phyloP scores from a whole-genome alignment of 345 rosid species.

The Acer saccharum region DNA sequence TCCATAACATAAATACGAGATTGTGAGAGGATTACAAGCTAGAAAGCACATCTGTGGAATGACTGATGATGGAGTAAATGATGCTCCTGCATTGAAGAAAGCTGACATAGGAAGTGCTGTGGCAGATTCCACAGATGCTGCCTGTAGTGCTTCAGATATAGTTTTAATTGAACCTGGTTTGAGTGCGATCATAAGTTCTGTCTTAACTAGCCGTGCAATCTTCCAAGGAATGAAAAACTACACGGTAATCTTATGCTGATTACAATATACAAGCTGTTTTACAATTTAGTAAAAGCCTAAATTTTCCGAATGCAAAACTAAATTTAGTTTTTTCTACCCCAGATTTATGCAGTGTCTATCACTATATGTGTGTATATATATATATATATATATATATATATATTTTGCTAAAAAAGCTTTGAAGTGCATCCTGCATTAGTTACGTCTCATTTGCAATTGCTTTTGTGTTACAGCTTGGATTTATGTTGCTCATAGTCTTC shows the following conservation, averaged over 20 bases:
- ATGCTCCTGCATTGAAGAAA: constrained; percentile 73
- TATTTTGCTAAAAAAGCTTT: no score
- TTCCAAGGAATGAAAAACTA: constrained; percentile 75
- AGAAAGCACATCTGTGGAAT: constrained; percentile 65
- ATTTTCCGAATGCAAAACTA: background rate
- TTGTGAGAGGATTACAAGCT: constrained; percentile 70
- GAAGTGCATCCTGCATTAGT: no score
- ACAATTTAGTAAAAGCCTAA: background rate
- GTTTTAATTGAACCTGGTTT: constrained; percentile 69
- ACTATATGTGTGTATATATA: constrained; percentile 56
- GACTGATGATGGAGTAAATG: constrained; percentile 68
- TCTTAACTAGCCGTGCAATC: constrained; percentile 60
- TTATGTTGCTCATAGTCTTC: no score
- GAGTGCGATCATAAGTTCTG: constrained; percentile 68
- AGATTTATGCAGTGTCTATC: constrained; percentile 92
- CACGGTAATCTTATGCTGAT: constrained; percentile 54
- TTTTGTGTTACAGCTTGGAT: no score
- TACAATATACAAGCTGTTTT: background rate
- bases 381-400: no score
- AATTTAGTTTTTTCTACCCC: constrained; percentile 18
- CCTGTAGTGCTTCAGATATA: no score
- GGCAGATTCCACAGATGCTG: constrained; percentile 79
- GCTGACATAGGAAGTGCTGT: constrained; percentile 76
- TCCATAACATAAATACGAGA: constrained; percentile 70
- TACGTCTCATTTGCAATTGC: no score